Evolutionary conservation across 164 flowering plant species (phyloP).

Genomic region (Litsea cubeba): DNA sequence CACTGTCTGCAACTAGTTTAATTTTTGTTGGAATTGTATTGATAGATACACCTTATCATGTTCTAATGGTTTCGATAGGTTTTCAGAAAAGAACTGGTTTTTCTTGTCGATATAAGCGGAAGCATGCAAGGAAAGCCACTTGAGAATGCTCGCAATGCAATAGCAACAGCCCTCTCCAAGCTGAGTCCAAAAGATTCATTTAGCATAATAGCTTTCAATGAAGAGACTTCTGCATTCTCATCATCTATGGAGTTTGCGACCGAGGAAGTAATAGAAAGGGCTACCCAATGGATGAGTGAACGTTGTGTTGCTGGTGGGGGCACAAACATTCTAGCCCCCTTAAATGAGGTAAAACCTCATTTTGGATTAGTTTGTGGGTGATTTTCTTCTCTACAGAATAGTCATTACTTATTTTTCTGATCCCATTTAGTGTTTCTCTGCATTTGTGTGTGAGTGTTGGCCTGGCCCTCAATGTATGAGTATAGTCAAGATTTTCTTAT

Average conservation of each 20-base stretch:
- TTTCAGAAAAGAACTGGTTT: slow-evolving; percentile 69
- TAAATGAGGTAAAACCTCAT: slow-evolving; percentile 49
- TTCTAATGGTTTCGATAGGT: slow-evolving; percentile 39
- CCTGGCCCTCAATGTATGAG: not conserved
- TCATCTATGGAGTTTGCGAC: slow-evolving; percentile 67
- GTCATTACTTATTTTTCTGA: not conserved
- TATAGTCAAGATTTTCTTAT: not conserved
- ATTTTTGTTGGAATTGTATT: slow-evolving; percentile 1
- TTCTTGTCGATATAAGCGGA: slow-evolving; percentile 80
- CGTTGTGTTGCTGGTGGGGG: slow-evolving; percentile 63
- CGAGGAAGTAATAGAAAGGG: slow-evolving; percentile 51
- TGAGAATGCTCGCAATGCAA: slow-evolving; percentile 53
- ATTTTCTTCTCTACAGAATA: not conserved
- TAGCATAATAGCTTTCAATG: slow-evolving; percentile 76
- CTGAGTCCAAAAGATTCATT: slow-evolving; percentile 65
- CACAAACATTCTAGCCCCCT: slow-evolving; percentile 67
- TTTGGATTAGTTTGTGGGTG: not conserved
- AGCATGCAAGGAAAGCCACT: slow-evolving; percentile 82
- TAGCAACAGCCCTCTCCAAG: slow-evolving; percentile 47
- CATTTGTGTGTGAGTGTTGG: not conserved
- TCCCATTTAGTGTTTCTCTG: not conserved
- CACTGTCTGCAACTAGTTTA: not conserved
- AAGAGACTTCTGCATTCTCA: slow-evolving; percentile 53
- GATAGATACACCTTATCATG: slow-evolving; percentile 4
- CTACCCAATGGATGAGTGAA: slow-evolving; percentile 58